phyloP scores from a whole-genome alignment of 768 basidiomycete species.

The Rhizopogon vesiculosus region DNA sequence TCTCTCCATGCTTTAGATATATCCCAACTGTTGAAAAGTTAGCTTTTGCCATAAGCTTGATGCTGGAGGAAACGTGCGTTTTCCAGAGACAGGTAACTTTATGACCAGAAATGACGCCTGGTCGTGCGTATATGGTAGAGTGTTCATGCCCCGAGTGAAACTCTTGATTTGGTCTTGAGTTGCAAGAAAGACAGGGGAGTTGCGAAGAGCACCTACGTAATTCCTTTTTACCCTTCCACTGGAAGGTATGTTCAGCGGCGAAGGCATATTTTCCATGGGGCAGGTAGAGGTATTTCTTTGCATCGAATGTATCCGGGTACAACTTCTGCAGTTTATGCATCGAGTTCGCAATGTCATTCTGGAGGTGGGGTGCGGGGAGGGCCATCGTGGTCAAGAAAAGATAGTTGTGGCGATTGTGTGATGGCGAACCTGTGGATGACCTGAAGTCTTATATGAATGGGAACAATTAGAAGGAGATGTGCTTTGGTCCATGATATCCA shows the following conservation, averaged over 20 bases:
- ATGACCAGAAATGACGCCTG: slow-evolving; percentile 5
- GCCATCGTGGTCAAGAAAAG: background rate
- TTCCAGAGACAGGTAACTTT: slow-evolving; percentile 11
- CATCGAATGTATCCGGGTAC: slow-evolving; percentile 2
- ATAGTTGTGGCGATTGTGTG: background rate
- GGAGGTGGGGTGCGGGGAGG: background rate
- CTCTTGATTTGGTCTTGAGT: background rate
- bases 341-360: background rate
- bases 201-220: background rate
- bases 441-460: background rate
- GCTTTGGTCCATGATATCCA: background rate
- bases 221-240: background rate
- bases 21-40: slow-evolving; percentile 1
- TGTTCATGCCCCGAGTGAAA: background rate
- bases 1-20: background rate
- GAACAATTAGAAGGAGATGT: background rate
- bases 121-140: background rate
- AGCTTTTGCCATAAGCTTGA: background rate
- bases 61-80: slow-evolving; percentile 3
- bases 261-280: slow-evolving; percentile 10
- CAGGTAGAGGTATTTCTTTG: slow-evolving; percentile 3
- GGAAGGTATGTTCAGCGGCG: slow-evolving; percentile 1
- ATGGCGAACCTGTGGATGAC: background rate
- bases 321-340: slow-evolving; percentile 4
- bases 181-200: background rate